These are phyloP conservation scores for Thermothielavioides terrestris DNA, from an alignment of 495 filamentous ascomycete genomes.

Conservation along the genomic window DNA sequence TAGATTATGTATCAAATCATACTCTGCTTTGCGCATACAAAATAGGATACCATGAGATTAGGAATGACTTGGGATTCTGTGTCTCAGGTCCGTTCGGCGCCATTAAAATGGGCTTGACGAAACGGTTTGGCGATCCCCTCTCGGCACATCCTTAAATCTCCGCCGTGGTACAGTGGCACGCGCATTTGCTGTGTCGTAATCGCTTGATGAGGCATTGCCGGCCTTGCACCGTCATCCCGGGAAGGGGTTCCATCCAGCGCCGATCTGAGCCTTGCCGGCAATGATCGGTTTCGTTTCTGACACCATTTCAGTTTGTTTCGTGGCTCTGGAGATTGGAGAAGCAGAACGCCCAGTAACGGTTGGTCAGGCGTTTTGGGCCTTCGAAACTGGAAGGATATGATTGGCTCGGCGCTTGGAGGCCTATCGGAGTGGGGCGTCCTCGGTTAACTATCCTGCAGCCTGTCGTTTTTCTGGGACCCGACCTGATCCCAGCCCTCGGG, in stretches of 20 bases:
- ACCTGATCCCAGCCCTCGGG: conserved; percentile 10
- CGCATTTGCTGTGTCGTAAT: background rate
- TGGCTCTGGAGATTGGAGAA: background rate
- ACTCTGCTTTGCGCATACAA: no score
- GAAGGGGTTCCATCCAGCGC: background rate
- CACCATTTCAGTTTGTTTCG: conserved; percentile 1
- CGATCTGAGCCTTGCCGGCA: conserved; percentile 1
- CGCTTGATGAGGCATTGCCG: background rate
- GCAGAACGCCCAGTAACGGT: background rate
- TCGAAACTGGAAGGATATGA: background rate
- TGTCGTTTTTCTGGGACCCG: conserved; percentile 14
- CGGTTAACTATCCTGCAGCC: conserved; percentile 9
- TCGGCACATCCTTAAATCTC: no score
- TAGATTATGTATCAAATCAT: no score
- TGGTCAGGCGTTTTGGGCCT: background rate
- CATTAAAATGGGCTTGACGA: no score
- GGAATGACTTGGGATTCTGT: no score
- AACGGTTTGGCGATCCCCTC: no score
- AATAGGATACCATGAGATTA: no score
- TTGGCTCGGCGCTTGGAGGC: background rate
- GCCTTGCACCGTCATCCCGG: background rate
- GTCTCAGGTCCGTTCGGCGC: no score
- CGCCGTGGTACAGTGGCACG: no score
- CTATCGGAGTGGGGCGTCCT: background rate
- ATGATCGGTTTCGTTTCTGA: conserved; percentile 2